phyloP scores from a whole-genome alignment of 1,284 basidiomycete genomes.

The Fomitopsis pinicola region DNA sequence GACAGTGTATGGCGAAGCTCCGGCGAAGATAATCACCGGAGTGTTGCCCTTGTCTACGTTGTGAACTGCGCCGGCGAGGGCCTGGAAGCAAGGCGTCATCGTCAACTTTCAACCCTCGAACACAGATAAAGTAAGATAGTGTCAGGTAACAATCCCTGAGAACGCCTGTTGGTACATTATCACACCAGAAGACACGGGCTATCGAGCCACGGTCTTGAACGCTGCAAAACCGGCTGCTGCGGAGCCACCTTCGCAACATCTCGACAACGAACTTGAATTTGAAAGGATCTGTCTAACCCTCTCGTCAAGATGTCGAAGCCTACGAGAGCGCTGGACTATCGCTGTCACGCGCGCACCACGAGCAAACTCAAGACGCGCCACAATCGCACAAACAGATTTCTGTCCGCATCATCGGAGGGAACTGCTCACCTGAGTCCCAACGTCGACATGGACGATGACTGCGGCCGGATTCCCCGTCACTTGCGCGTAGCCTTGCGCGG shows the following conservation, averaged over 20 bases:
- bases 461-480: constrained; percentile 62
- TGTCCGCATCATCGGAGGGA: not conserved
- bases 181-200: too few relatives aligned
- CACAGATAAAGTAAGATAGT: not conserved
- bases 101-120: not conserved
- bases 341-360: not conserved
- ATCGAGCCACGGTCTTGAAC: too few relatives aligned
- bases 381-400: not conserved
- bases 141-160: too few relatives aligned
- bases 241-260: not conserved
- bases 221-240: not conserved
- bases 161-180: too few relatives aligned
- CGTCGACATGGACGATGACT: constrained; percentile 71
- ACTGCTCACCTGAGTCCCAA: constrained; percentile 57
- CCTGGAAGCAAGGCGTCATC: constrained; percentile 29
- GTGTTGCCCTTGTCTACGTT: constrained; percentile 60
- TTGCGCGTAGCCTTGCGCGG: constrained; percentile 68
- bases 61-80: constrained; percentile 67
- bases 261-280: not conserved
- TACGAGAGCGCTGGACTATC: not conserved
- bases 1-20: constrained; percentile 56
- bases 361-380: not conserved
- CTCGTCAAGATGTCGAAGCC: not conserved
- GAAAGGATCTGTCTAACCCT: not conserved
- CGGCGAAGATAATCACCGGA: constrained; percentile 68